Evolutionary conservation across 176 grass and related monocot genomes (phyloP).

Genomic region (Panicum miliaceum): DNA sequence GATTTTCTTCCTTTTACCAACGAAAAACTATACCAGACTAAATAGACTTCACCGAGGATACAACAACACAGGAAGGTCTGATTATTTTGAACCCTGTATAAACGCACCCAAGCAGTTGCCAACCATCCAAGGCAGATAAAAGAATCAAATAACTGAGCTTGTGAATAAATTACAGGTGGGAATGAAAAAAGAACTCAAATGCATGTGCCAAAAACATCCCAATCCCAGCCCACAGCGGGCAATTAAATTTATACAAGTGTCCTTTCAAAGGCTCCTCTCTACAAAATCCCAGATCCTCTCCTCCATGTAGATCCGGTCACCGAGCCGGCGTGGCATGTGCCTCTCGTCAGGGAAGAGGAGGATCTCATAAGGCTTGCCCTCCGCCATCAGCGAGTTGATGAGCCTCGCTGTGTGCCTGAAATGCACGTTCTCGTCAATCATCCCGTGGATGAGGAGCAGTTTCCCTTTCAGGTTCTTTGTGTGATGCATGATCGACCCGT

Average conservation of each 20-base stretch:
- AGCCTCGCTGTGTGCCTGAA: constrained; percentile 96
- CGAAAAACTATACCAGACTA: too few species aligned
- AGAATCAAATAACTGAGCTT: constrained; percentile 42
- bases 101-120: constrained; percentile 13
- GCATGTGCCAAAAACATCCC: constrained; percentile 23
- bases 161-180: constrained; percentile 47
- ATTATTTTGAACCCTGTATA: constrained; percentile 17
- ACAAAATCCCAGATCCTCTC: constrained; percentile 97
- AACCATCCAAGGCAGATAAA: constrained; percentile 25
- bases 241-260: constrained; percentile 32
- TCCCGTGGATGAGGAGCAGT: constrained; percentile 90
- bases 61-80: constrained; percentile 8
- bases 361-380: constrained; percentile 86
- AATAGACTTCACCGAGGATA: not conserved
- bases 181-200: constrained; percentile 20
- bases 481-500: constrained; percentile 91
- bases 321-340: constrained; percentile 85
- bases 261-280: constrained; percentile 77
- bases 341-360: constrained; percentile 89
- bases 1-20: too few species aligned
- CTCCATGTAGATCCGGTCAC: constrained; percentile 93
- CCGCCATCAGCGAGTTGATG: constrained; percentile 75
- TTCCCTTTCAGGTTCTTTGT: constrained; percentile 75
- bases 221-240: constrained; percentile 8
- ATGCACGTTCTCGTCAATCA: constrained; percentile 99